These are phyloP conservation scores for Ustilago hordei DNA, from an alignment of 1,284 basidiomycete genomes.

Conservation along the genomic window DNA sequence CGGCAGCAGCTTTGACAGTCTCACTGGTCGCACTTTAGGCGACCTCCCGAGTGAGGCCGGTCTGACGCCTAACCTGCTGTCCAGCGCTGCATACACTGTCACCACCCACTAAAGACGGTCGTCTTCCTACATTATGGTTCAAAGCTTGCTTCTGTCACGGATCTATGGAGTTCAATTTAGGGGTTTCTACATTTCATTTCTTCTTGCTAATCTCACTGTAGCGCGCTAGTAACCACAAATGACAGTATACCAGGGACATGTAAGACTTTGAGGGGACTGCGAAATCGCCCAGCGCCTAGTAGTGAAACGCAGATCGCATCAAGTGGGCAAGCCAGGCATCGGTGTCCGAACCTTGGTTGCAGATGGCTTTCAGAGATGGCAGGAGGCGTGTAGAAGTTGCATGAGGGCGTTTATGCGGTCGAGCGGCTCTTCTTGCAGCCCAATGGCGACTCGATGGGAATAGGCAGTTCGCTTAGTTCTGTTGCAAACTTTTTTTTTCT, in stretches of 20 bases:
- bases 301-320: no score
- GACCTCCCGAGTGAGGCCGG: conserved; percentile 10
- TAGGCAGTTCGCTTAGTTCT: background rate
- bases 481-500: background rate
- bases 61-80: conserved; percentile 6
- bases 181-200: background rate
- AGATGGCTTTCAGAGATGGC: conserved; percentile 2
- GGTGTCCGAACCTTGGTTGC: conserved; percentile 2
- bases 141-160: conserved; percentile 1
- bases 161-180: background rate
- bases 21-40: background rate
- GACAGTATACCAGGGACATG: background rate
- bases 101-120: background rate
- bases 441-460: background rate
- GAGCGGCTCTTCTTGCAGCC: background rate
- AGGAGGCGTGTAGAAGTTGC: background rate
- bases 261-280: no score
- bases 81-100: conserved; percentile 23
- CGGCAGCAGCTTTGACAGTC: background rate
- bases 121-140: background rate
- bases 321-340: background rate
- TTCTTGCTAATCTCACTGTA: background rate
- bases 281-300: no score
- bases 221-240: background rate
- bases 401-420: background rate